A percentile compares a stretch with the other conserved stretches of the same genome.
Conservation (phyloP, 1,139 yeast species). For the Pichiaceae sp. region DNA sequence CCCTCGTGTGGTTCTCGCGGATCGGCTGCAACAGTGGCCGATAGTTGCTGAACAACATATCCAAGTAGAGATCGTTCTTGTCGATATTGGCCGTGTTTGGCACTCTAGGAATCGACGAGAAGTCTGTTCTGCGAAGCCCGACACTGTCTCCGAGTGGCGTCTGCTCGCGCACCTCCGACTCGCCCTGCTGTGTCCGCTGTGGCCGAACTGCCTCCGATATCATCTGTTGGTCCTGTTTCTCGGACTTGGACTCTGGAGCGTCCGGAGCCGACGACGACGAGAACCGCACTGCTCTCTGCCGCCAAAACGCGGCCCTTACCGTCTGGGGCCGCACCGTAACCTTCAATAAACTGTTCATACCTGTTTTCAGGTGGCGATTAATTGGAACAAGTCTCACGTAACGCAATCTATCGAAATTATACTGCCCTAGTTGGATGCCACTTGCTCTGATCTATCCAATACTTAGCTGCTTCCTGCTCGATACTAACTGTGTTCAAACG, state of each 20-base stretch:
- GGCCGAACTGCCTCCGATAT: not conserved
- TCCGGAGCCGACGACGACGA: not conserved
- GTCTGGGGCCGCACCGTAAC: too few species aligned
- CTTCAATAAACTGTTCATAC: not conserved
- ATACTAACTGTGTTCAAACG: too few species aligned
- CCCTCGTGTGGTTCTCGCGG: conserved; percentile 16
- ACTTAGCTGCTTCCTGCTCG: too few species aligned
- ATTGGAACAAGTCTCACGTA: too few species aligned
- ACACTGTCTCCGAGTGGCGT: not conserved
- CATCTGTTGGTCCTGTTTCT: not conserved
- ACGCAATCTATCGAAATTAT: too few species aligned
- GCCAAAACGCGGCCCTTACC: not conserved
- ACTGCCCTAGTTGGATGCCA: too few species aligned
- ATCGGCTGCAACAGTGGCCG: conserved; percentile 22
- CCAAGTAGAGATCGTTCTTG: conserved; percentile 17
- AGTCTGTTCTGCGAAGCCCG: not conserved
- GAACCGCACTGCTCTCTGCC: not conserved
- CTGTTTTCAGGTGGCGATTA: too few species aligned
- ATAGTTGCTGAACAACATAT: conserved; percentile 19
- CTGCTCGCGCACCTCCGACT: not conserved
- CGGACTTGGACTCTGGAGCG: not conserved
- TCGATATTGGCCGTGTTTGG: conserved; percentile 22
- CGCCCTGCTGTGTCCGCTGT: not conserved
- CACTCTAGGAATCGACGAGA: conserved; percentile 18
- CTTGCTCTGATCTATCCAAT: too few species aligned